These are phyloP conservation scores for Amylostereum areolatum DNA, from an alignment of 1,284 basidiomycete species.

Conservation along the genomic window DNA sequence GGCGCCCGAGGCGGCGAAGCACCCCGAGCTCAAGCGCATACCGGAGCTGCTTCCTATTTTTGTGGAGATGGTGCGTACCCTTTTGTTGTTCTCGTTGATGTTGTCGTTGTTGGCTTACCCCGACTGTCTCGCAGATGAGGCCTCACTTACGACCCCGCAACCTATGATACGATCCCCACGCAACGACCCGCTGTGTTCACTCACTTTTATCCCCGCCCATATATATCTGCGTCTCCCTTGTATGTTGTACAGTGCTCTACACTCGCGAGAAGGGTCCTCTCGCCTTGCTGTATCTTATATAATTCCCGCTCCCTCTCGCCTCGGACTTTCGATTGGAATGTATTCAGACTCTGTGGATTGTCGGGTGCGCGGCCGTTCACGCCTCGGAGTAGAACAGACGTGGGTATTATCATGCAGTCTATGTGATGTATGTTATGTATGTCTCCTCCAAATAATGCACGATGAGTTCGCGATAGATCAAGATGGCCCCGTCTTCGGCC, in stretches of 20 bases:
- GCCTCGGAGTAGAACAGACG: no score
- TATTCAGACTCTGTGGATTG: no score
- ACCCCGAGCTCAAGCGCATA: slow-evolving; percentile 75
- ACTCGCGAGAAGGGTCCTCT: no score
- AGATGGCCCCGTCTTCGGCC: background rate
- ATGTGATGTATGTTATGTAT: slow-evolving; percentile 1
- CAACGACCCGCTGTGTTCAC: no score
- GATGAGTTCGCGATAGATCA: background rate
- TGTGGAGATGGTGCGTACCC: slow-evolving; percentile 72
- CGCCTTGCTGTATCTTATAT: no score
- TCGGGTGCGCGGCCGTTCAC: no score
- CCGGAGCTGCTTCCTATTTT: slow-evolving; percentile 80
- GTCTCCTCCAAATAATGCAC: slow-evolving; percentile 1
- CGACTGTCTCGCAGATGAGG: slow-evolving; percentile 26
- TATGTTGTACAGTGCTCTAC: no score
- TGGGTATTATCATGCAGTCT: slow-evolving; percentile 1
- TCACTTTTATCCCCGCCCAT: no score
- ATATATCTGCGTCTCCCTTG: no score
- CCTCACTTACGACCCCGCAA: slow-evolving; percentile 22
- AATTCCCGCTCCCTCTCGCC: no score
- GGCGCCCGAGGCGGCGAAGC: slow-evolving; percentile 41
- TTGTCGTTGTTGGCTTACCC: background rate
- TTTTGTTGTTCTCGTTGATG: slow-evolving; percentile 4
- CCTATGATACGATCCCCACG: background rate
- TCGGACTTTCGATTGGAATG: no score